Evolutionary conservation across 2,329 filamentous ascomycete genomes (phyloP), one percentile per base, ranked within the genome.

Genomic region (Penicillium verrucosum): DNA sequence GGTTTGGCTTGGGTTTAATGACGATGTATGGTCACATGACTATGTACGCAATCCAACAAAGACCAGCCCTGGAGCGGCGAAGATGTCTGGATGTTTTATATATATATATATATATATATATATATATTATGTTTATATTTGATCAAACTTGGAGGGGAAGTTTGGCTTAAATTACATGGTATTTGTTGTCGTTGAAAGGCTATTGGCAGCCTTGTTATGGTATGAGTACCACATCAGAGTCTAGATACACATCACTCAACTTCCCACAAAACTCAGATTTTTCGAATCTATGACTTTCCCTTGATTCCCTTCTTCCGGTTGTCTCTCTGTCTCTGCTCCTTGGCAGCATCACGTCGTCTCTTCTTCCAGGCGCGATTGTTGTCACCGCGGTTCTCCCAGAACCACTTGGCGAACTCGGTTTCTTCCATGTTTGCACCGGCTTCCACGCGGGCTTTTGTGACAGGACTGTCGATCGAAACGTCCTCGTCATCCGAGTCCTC

Each of bases 391-490:
- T 79, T 74, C 51, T 79, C 78, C 77, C 77, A 87, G 67, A 87
- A 87, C 79, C 82, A 85, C 66, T 85, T 84, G 6, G 78, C 72
- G 64, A 86, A 87, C 36, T 84, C 83, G 52, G 80, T 84, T 58
- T 86, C 81, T 3, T 69, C 68, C 34, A 68, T 67, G 23, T 56
- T 29, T 9, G 42, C 51, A 12, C 45, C 50, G n/a, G 54, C 51
- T 9, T 34, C 21, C 40, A 27, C 59, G 41, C 59, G 51, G 16
- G 54, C 49, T 51, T 63, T 70, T 16, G 64, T 65, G 27, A 65
- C 65, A 8, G 64, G 68, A 27, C 63, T 70, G 62, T 62, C 59
- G 40, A 67, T 54, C 46, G 65, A 54, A 6, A 57, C 16, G 14
- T 45, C 54, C 16, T 61, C 68, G 37, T 59, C 67, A 41, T 71